Evolutionary conservation across 495 filamentous ascomycete species (phyloP).

Genomic region (Aspergillus campestris): DNA sequence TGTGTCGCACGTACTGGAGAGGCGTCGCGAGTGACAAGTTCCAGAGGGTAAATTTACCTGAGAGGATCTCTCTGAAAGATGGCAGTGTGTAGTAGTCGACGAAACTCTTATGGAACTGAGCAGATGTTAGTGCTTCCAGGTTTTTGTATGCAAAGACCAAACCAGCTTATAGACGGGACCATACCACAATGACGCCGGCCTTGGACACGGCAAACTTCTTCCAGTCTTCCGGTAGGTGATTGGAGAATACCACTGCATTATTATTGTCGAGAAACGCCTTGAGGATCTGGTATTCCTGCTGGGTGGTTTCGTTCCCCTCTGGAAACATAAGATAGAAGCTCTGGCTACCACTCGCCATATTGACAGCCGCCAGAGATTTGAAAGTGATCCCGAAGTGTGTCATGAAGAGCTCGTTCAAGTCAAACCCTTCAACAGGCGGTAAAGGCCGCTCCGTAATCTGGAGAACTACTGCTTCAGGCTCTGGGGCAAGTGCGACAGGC

Average conservation of each 20-base stretch:
- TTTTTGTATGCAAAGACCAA: too few relatives aligned
- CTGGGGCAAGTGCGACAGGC: background rate
- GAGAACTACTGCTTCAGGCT: background rate
- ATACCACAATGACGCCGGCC: constrained; percentile 35
- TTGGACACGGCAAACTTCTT: constrained; percentile 26
- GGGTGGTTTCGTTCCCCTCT: constrained; percentile 4
- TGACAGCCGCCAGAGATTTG: constrained; percentile 11
- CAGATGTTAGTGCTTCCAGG: constrained; percentile 5
- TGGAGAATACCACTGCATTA: constrained; percentile 25
- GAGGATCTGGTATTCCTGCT: constrained; percentile 19
- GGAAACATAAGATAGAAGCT: constrained; percentile 35
- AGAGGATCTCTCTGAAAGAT: constrained; percentile 13
- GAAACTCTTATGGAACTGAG: constrained; percentile 36
- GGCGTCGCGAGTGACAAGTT: constrained; percentile 21
- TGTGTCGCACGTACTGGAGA: constrained; percentile 14
- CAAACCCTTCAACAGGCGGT: background rate
- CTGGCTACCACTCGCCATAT: constrained; percentile 7
- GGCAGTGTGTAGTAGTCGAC: constrained; percentile 21
- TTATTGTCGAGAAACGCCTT: constrained; percentile 22
- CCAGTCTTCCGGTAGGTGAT: constrained; percentile 25
- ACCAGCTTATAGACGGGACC: too few relatives aligned
- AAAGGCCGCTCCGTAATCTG: background rate
- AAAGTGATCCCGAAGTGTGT: constrained; percentile 11
- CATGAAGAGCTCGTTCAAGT: constrained; percentile 10
- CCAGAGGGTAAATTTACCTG: constrained; percentile 28